Conservation (phyloP, 192 early-diverging fungal genomes). For the Thamnidium elegans region DNA sequence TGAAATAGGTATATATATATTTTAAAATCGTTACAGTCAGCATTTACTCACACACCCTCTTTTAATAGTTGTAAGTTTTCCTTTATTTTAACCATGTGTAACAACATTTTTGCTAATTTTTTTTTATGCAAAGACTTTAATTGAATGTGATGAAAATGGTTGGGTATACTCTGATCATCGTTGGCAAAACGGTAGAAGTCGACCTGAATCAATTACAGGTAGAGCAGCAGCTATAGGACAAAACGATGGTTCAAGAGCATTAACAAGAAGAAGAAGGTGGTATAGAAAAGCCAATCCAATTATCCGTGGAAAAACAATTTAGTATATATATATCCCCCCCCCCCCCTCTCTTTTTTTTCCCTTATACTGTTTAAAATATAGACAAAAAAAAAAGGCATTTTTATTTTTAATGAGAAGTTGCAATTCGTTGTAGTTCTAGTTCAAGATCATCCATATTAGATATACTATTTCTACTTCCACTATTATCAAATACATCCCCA, state of each 20-base stretch:
- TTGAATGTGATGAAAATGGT: conserved; percentile 37
- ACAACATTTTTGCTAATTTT: conserved; percentile 1
- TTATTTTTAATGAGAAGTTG: conserved; percentile 7
- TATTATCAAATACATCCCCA: conserved; percentile 15
- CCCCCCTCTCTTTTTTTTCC: not conserved
- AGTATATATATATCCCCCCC: not conserved
- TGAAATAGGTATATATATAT: conserved; percentile 24
- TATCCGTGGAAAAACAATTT: not conserved
- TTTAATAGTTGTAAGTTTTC: conserved; percentile 17
- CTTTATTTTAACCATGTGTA: not conserved
- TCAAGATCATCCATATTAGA: conserved; percentile 21
- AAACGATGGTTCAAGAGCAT: not conserved
- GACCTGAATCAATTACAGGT: conserved; percentile 7
- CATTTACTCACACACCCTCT: not conserved
- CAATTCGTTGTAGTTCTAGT: conserved; percentile 20
- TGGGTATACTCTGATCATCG: conserved; percentile 41
- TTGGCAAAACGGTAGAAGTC: conserved; percentile 30
- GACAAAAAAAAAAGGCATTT: not conserved
- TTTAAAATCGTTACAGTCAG: not conserved
- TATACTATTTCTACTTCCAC: not conserved
- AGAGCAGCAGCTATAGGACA: not conserved
- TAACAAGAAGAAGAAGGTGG: conserved; percentile 24
- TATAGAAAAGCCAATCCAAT: conserved; percentile 15
- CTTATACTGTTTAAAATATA: not conserved
- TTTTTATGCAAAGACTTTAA: conserved; percentile 3